Base-by-base conservation (phyloP, 1,284 basidiomycete genomes). In the Papiliotrema fonsecae region DNA sequence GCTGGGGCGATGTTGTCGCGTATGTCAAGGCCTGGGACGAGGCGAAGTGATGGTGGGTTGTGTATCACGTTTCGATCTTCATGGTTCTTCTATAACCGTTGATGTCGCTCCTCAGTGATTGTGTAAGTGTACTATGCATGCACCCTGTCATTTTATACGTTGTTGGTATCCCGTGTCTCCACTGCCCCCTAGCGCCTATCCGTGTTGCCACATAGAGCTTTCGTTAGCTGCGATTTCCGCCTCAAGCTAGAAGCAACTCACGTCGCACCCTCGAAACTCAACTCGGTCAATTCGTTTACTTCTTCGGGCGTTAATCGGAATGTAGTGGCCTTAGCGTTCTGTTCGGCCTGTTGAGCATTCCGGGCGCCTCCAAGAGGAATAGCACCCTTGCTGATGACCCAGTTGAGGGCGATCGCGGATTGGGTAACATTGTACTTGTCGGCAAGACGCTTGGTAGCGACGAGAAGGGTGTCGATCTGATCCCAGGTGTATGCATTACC, bases 321-420 rank as follows among this genome's bases (percentile, higher is more conserved):
- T 18, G 53, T 60, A 39, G 56, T 43, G 14, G 62, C 62, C 38
- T 58, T 56, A n/a, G 62, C 62, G 39, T 64, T 64, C 57, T 67
- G 56, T 47, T 60, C 57, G 9, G 69, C 71, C 47, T 73, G 71
- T 25, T 62, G 45, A 16, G 53, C 59, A 43, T 73, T 67, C 45
- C 68, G 57, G 1, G 71, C 70, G n/a, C 71, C 71, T 4, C 69
- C 67, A n/a, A 73, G 57, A 1, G 70, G 70, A 25, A 73, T 70
- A 6, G 67, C 68, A n/a, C 71, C 71, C 47, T 72, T 72, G 24
- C 52, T 52, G 27, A 73, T 65, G 16, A 73, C 68, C 71, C 71
- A 73, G 35, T 68, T 68, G 43, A 73, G 52, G n/a, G 69, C 71
- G 19, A 73, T 58, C 3, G 70, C 69, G 2, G 62, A 61, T 6